Conservation (phyloP, 345 rosid species). For the Noccaea bulbosa region DNA sequence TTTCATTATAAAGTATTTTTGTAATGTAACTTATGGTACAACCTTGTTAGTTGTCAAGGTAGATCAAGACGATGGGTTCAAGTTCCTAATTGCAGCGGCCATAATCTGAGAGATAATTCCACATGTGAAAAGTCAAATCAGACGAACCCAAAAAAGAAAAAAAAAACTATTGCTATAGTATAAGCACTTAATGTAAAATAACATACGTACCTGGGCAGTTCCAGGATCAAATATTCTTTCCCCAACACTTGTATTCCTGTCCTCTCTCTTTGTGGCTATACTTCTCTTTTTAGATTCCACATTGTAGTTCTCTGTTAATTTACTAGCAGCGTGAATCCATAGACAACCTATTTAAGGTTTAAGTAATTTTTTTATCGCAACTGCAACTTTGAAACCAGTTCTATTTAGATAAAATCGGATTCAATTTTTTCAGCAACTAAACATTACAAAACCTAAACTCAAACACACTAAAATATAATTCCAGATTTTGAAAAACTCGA, state of each 20-base stretch:
- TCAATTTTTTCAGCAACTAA: neutral
- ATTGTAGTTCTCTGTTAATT: slow-evolving; percentile 31
- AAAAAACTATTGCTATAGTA: neutral
- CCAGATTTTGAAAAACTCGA: no score
- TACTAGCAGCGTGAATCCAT: slow-evolving; percentile 96
- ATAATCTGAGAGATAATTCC: slow-evolving; percentile 30
- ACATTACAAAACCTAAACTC: no score
- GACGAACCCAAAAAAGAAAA: slow-evolving; percentile 5
- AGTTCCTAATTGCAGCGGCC: slow-evolving; percentile 45
- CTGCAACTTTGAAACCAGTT: no score
- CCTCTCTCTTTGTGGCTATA: slow-evolving; percentile 27
- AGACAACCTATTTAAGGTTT: slow-evolving; percentile 66
- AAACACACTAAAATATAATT: no score
- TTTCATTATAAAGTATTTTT: no score
- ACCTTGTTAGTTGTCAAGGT: neutral
- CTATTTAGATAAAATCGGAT: no score
- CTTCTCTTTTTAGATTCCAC: slow-evolving; percentile 19
- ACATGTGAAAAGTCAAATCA: slow-evolving; percentile 15
- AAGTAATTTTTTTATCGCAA: no score
- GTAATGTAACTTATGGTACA: neutral
- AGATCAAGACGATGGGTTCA: slow-evolving; percentile 43
- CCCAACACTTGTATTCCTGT: slow-evolving; percentile 30
- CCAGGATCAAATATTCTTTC: slow-evolving; percentile 40
- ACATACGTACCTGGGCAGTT: slow-evolving; percentile 38
- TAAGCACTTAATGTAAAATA: neutral